Conservation (phyloP, 768 basidiomycete genomes). For the Hypholoma sublateritium region DNA sequence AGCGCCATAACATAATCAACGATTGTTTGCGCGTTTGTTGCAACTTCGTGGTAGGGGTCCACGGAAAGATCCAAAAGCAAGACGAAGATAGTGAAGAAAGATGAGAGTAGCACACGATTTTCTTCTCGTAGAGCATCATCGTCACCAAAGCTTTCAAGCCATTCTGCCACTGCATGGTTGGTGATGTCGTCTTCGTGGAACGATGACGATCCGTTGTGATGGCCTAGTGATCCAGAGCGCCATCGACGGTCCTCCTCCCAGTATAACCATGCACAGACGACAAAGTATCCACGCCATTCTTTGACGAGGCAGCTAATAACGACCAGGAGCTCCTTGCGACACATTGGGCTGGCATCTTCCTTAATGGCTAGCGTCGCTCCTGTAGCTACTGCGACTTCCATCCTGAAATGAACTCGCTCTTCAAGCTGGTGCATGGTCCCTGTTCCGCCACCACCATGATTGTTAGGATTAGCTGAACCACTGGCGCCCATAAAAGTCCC, state of each 20-base stretch:
- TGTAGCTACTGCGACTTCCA: slow-evolving; percentile 92
- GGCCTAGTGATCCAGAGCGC: slow-evolving; percentile 39
- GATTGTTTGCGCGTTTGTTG: slow-evolving; percentile 85
- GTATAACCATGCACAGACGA: slow-evolving; percentile 95
- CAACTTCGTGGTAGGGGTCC: slow-evolving; percentile 92
- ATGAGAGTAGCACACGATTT: slow-evolving; percentile 82
- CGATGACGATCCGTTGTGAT: slow-evolving; percentile 20
- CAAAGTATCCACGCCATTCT: slow-evolving; percentile 96
- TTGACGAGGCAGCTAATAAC: slow-evolving; percentile 91
- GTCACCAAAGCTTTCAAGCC: slow-evolving; percentile 71
- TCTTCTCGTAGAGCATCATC: slow-evolving; percentile 70
- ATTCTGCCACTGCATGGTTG: slow-evolving; percentile 69
- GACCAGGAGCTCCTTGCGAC: slow-evolving; percentile 89
- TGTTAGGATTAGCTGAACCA: slow-evolving; percentile 65
- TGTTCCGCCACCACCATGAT: slow-evolving; percentile 80
- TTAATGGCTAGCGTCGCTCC: slow-evolving; percentile 86
- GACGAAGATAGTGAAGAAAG: slow-evolving; percentile 91
- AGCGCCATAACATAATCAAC: slow-evolving; percentile 92
- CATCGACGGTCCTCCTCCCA: slow-evolving; percentile 87
- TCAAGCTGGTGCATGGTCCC: slow-evolving; percentile 78
- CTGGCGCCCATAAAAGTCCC: slow-evolving; percentile 93
- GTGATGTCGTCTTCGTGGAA: slow-evolving; percentile 71
- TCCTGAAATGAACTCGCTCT: slow-evolving; percentile 76
- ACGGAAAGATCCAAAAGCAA: slow-evolving; percentile 87
- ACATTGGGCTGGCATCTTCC: slow-evolving; percentile 96